Percentiles rank a stretch among this genome's conserved stretches.
Conservation (phyloP, 495 filamentous ascomycete species). For the Penicillium argentinense region DNA sequence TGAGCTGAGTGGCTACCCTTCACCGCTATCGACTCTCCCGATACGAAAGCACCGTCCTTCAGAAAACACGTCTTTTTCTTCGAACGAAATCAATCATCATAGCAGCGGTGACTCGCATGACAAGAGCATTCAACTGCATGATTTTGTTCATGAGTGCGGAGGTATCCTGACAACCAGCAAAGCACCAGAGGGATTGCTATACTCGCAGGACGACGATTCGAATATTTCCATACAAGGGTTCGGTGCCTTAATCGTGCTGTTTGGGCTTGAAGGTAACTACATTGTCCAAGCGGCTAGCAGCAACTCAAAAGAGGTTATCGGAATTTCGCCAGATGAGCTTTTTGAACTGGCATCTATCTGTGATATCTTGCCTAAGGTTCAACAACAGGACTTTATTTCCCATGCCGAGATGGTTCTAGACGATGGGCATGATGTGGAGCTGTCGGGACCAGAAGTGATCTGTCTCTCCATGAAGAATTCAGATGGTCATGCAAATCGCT, state of each 20-base stretch:
- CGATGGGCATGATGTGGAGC: constrained; percentile 59
- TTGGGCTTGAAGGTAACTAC: constrained; percentile 58
- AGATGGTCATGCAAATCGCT: constrained; percentile 48
- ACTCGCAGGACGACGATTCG: constrained; percentile 16
- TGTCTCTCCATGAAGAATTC: constrained; percentile 62
- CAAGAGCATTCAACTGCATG: constrained; percentile 1
- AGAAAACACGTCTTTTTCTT: not conserved
- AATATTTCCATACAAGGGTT: constrained; percentile 66
- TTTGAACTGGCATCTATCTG: constrained; percentile 72
- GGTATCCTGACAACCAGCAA: constrained; percentile 7
- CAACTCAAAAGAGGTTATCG: constrained; percentile 73
- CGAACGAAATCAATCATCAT: not conserved
- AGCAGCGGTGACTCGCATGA: not conserved
- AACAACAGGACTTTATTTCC: constrained; percentile 69
- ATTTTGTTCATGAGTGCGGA: constrained; percentile 5
- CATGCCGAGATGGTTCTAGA: constrained; percentile 75
- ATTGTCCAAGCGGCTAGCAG: constrained; percentile 74
- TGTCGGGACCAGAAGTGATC: constrained; percentile 81
- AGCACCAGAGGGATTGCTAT: constrained; percentile 2
- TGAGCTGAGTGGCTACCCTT: not conserved
- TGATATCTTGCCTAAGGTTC: constrained; percentile 72
- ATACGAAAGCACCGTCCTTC: not conserved
- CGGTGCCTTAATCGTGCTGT: constrained; percentile 70
- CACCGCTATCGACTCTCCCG: not conserved
- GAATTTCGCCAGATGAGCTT: constrained; percentile 70